Conservation (phyloP, 164 flowering plant genomes). For the Aristolochia fimbriata region DNA sequence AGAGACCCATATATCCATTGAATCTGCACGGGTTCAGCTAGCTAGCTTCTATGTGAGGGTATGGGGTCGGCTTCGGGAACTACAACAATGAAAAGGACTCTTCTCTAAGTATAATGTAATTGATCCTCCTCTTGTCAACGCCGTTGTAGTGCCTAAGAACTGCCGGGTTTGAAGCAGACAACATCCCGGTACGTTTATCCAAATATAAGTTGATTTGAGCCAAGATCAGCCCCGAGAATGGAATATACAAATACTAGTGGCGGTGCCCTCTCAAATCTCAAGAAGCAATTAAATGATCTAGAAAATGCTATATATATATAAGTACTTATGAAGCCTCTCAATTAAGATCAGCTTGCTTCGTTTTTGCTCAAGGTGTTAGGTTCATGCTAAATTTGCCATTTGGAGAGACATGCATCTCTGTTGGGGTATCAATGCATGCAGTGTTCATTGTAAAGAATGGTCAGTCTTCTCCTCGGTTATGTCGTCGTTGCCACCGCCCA, state of each 20-base stretch:
- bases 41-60: conserved; percentile 63
- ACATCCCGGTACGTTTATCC: conserved; percentile 40
- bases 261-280: too few relatives aligned
- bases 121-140: conserved; percentile 43
- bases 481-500: conserved; percentile 28
- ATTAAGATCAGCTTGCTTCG: too few relatives aligned
- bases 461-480: background rate
- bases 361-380: conserved; percentile 39
- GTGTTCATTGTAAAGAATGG: conserved; percentile 40
- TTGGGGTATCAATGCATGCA: conserved; percentile 47
- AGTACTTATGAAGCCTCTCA: too few relatives aligned
- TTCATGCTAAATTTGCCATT: conserved; percentile 57
- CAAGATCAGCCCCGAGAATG: too few relatives aligned
- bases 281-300: too few relatives aligned
- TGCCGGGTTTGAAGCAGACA: conserved; percentile 52
- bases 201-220: too few relatives aligned
- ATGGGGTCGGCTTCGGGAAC: conserved; percentile 46
- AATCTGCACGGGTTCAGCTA: conserved; percentile 55
- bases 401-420: conserved; percentile 35
- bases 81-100: conserved; percentile 37
- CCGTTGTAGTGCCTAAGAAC: conserved; percentile 37
- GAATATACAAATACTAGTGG: too few relatives aligned
- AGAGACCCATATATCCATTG: conserved; percentile 39
- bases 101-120: conserved; percentile 35
- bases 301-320: too few relatives aligned